Evolutionary conservation across 768 basidiomycete genomes (phyloP), one percentile per base, ranked within the genome.

Genomic region (Macrocybe gigantea): DNA sequence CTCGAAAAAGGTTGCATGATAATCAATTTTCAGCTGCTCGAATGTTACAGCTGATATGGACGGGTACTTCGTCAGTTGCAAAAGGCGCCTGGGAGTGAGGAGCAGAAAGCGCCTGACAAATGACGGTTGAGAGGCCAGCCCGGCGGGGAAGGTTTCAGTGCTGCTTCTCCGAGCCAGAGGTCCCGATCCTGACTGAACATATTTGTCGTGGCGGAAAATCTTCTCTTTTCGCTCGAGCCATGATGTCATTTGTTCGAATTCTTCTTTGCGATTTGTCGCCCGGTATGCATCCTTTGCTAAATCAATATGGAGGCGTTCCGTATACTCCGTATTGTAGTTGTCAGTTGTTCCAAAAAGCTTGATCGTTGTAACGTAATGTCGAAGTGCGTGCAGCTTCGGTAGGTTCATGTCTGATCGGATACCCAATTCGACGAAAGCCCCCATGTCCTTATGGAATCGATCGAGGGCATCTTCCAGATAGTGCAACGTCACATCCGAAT

Each of bases 271-370:
- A 51, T 71, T 74, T 2, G 64, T 66, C 6, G 64, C 55, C 1
- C 48, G 37, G 45, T 66, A 71, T 4, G 64, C 66, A 39, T 66
- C 60, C 49, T 75, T 73, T 0, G 68, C 60, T 7, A 64, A 54
- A 41, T 73, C 64, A 39, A 74, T 74, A 47, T 76, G 72, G 0
- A 71, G 58, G 0, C 64, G 56, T 49, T 76, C 70, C 1, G 68
- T 62, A 31, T 58, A 57, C 50, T 74, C 61, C 1, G 71, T 74
- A 48, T 70, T 66, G 53, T 59, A 71, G 49, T 68, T 68, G 47
- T 74, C 69, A 1, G 64, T 55, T 1, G 67, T 59, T 2, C 75
- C 73, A 34, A 58, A 55, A 4, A 47, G 40, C 29, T 53, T 40
- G 52, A 74, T 73, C 6, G 46, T 34, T 1, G 47, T 8, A 1